Conservation (phyloP, 176 grass and related monocot genomes). For the Juncus effusus region DNA sequence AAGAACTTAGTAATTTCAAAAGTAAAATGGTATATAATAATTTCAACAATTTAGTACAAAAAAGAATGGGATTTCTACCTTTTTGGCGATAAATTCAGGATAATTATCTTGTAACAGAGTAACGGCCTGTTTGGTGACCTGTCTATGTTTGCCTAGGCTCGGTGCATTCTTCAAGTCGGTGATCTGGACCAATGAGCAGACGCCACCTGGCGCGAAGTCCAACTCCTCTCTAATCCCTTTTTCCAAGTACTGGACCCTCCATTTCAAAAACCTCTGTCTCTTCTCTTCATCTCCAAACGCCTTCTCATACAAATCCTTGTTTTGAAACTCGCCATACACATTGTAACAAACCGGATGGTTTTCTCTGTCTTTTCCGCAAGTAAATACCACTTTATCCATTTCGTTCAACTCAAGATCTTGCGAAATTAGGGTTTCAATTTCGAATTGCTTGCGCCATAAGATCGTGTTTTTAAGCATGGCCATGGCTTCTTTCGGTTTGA, state of each 20-base stretch:
- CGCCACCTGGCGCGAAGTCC: conserved; percentile 65
- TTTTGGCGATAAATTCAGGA: conserved; percentile 96
- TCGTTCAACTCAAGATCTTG: conserved; percentile 71
- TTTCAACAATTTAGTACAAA: neutral
- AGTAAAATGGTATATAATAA: conserved; percentile 1
- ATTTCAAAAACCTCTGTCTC: conserved; percentile 90
- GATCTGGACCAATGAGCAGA: conserved; percentile 93
- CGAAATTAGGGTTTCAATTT: conserved; percentile 59
- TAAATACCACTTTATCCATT: conserved; percentile 79
- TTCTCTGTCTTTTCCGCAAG: conserved; percentile 57
- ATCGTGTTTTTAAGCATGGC: conserved; percentile 72
- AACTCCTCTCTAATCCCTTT: conserved; percentile 72
- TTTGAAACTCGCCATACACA: conserved; percentile 91
- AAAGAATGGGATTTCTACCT: conserved; percentile 42
- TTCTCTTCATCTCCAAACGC: conserved; percentile 89
- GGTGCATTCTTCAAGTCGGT: conserved; percentile 97
- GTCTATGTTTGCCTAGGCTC: conserved; percentile 83
- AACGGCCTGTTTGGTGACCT: conserved; percentile 77
- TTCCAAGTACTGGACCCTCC: conserved; percentile 94
- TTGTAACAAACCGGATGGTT: conserved; percentile 94
- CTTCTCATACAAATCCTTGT: conserved; percentile 97
- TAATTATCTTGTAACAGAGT: conserved; percentile 92
- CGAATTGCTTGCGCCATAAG: conserved; percentile 92
- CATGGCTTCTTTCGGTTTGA: conserved; percentile 91
- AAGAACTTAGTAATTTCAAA: conserved; percentile 14